These are phyloP conservation scores for Pichia sp. DNA, from an alignment of 1,139 yeast genomes.

Conservation along the genomic window DNA sequence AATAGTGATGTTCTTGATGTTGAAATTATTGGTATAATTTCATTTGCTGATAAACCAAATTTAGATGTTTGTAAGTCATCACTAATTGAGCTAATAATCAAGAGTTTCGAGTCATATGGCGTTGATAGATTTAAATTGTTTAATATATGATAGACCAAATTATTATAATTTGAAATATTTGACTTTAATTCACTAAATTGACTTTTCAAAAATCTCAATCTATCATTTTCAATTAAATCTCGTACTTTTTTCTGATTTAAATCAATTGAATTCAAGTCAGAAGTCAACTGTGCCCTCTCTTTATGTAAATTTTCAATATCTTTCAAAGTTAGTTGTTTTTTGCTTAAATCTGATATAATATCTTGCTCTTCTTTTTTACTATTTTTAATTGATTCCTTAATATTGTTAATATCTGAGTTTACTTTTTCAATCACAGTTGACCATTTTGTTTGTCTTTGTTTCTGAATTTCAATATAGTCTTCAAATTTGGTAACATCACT, in stretches of 20 bases:
- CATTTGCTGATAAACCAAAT: slow-evolving; percentile 39
- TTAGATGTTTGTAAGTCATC: slow-evolving; percentile 22
- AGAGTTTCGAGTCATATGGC: slow-evolving; percentile 15
- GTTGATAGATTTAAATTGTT: slow-evolving; percentile 14
- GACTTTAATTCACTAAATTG: slow-evolving; percentile 9
- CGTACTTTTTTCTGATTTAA: slow-evolving; percentile 35
- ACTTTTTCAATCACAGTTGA: slow-evolving; percentile 48
- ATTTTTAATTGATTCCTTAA: slow-evolving; percentile 39
- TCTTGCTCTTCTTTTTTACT: slow-evolving; percentile 41
- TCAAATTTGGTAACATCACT: slow-evolving; percentile 66
- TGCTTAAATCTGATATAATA: slow-evolving; percentile 42
- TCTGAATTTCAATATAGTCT: slow-evolving; percentile 64
- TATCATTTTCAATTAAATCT: slow-evolving; percentile 40
- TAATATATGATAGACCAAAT: slow-evolving; percentile 25
- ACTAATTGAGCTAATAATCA: slow-evolving; percentile 20
- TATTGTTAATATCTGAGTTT: slow-evolving; percentile 44
- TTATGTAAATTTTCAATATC: slow-evolving; percentile 57
- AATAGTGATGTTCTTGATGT: slow-evolving; percentile 21
- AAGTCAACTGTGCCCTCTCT: slow-evolving; percentile 54
- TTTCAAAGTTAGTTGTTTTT: slow-evolving; percentile 52
- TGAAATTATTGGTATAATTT: slow-evolving; percentile 22
- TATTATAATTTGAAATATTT: slow-evolving; percentile 14
- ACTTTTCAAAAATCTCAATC: slow-evolving; percentile 36
- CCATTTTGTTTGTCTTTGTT: slow-evolving; percentile 62
- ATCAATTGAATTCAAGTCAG: slow-evolving; percentile 47